Conservation (phyloP, 805 yeast species). For the Nakazawaea molendinolei region DNA sequence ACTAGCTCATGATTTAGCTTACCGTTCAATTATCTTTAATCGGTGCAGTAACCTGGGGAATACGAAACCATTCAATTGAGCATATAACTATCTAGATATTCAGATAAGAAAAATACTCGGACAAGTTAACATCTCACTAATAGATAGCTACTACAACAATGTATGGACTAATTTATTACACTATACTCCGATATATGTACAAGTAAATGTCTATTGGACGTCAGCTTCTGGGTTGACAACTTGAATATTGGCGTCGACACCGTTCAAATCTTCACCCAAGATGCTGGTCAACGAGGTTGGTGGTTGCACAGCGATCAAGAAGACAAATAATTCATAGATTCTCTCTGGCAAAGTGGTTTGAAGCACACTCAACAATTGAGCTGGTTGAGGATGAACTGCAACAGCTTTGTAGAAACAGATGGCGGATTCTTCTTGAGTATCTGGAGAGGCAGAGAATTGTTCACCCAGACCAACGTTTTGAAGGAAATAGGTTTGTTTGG, state of each 20-base stretch:
- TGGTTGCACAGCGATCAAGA: slow-evolving; percentile 87
- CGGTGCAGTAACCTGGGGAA: too few species aligned
- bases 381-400: slow-evolving; percentile 90
- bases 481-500: slow-evolving; percentile 76
- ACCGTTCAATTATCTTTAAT: too few species aligned
- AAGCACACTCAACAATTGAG: slow-evolving; percentile 82
- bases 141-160: too few species aligned
- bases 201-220: slow-evolving; percentile 5
- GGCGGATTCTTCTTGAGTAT: slow-evolving; percentile 77
- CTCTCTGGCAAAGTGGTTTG: slow-evolving; percentile 82
- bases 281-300: slow-evolving; percentile 73
- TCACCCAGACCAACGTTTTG: slow-evolving; percentile 83
- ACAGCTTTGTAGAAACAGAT: slow-evolving; percentile 89
- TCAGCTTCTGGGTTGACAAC: slow-evolving; percentile 8
- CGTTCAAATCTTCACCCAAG: slow-evolving; percentile 35
- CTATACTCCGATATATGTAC: not conserved
- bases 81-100: too few species aligned
- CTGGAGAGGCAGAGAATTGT: slow-evolving; percentile 59
- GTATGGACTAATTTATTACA: too few species aligned
- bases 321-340: slow-evolving; percentile 74
- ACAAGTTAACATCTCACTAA: too few species aligned
- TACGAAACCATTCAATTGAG: too few species aligned
- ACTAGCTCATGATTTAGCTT: too few species aligned
- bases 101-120: too few species aligned
- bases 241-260: slow-evolving; percentile 8